These are phyloP conservation scores for Miscanthus sacchariflorus DNA, from an alignment of 202 grass and related monocot species.

Conservation along the genomic window DNA sequence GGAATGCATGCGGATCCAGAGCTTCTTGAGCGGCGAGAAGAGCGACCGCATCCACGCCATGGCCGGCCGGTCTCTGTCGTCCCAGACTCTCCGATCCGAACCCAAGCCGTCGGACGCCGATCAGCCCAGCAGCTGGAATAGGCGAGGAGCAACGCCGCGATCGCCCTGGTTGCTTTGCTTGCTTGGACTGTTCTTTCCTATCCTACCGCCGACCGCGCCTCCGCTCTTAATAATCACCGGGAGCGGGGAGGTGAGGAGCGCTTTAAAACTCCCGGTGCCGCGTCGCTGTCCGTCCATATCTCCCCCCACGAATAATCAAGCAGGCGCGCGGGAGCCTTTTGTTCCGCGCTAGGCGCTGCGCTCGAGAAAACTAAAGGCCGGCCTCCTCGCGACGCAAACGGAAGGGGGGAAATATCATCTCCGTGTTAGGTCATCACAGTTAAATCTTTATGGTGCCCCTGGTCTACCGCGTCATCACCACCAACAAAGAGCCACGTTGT, in stretches of 20 bases:
- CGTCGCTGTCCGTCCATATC: slow-evolving; percentile 66
- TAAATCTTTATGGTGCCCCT: neutral
- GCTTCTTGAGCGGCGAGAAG: slow-evolving; percentile 74
- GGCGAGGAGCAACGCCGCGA: neutral
- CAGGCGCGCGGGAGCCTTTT: slow-evolving; percentile 4
- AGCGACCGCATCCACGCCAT: slow-evolving; percentile 80
- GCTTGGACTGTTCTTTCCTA: neutral
- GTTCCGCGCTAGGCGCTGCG: neutral
- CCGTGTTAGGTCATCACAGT: neutral
- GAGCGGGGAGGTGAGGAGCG: neutral
- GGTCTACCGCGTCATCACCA: neutral
- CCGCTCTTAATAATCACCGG: neutral
- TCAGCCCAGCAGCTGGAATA: neutral
- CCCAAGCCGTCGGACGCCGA: neutral
- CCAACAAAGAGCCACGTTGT: neutral
- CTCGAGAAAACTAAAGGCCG: neutral
- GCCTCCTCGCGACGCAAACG: too few relatives aligned
- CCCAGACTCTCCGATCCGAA: too few relatives aligned
- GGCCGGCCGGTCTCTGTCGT: neutral
- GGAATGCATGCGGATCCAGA: slow-evolving; percentile 85
- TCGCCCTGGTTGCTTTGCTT: too few relatives aligned
- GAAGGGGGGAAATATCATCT: neutral
- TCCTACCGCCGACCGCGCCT: neutral
- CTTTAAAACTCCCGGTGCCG: slow-evolving; percentile 48
- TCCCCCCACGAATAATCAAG: slow-evolving; percentile 41